Conservation (phyloP, 1,284 basidiomycete species). For the Takashimella tepidaria region DNA sequence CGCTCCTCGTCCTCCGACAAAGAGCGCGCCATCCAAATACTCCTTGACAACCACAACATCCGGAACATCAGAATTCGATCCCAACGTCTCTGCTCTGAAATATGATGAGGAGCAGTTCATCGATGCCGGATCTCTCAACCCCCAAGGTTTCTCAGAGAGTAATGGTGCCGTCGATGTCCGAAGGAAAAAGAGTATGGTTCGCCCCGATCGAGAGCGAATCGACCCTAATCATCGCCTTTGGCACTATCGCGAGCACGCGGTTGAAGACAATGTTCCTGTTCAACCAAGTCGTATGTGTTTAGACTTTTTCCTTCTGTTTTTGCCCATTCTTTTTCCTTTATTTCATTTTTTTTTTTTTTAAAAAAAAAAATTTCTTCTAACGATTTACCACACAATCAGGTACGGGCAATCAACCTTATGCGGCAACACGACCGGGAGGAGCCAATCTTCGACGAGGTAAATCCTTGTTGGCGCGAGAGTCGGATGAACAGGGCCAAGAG, state of each 20-base stretch:
- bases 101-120: slow-evolving; percentile 35
- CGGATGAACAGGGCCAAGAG: slow-evolving; percentile 79
- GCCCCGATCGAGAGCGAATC: slow-evolving; percentile 93
- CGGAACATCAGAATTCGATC: slow-evolving; percentile 1
- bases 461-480: slow-evolving; percentile 78
- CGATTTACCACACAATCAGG: slow-evolving; percentile 49
- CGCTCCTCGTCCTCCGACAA: background rate
- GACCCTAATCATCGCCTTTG: slow-evolving; percentile 91
- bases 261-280: slow-evolving; percentile 69
- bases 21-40: background rate
- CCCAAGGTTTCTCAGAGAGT: slow-evolving; percentile 32
- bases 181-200: slow-evolving; percentile 88
- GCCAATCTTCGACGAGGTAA: slow-evolving; percentile 70
- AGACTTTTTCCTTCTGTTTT: background rate
- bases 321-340: slow-evolving; percentile 7
- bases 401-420: slow-evolving; percentile 74
- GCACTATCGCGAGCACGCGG: slow-evolving; percentile 89
- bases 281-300: slow-evolving; percentile 67
- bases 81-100: slow-evolving; percentile 20
- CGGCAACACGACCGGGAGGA: slow-evolving; percentile 24
- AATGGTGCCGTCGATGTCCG: slow-evolving; percentile 51
- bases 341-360: background rate
- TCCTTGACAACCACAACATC: background rate
- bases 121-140: slow-evolving; percentile 22
- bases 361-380: too few relatives aligned